Percentiles rank a stretch among this genome's conserved stretches.
Evolutionary conservation across 2,329 filamentous ascomycete genomes (phyloP).

Genomic region (Rhynchosporium agropyri): DNA sequence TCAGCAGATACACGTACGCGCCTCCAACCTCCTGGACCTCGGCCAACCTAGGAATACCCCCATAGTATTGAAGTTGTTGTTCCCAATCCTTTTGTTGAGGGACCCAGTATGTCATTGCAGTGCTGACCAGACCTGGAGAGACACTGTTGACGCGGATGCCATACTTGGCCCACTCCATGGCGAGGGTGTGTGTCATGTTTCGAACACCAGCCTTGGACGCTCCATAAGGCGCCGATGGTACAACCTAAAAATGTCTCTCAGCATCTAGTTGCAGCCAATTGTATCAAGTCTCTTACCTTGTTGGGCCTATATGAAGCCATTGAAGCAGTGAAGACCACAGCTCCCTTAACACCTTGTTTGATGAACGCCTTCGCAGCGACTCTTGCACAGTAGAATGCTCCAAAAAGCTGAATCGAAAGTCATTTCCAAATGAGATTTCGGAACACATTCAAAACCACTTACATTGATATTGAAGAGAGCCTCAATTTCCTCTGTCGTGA

Average conservation of each 20-base stretch:
- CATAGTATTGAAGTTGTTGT: conserved; percentile 56
- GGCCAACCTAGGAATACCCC: conserved; percentile 54
- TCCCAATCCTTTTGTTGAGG: conserved; percentile 54
- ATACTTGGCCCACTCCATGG: conserved; percentile 64
- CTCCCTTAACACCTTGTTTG: conserved; percentile 48
- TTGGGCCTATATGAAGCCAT: conserved; percentile 52
- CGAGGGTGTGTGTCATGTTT: conserved; percentile 61
- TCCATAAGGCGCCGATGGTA: conserved; percentile 47
- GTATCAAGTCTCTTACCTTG: not conserved
- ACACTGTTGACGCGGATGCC: conserved; percentile 70
- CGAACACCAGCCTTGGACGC: conserved; percentile 49
- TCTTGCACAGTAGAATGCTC: conserved; percentile 49
- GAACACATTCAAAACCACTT: not conserved
- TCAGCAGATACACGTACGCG: conserved; percentile 39
- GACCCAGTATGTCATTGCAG: conserved; percentile 54
- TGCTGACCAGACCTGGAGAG: conserved; percentile 69
- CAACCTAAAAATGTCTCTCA: conserved; percentile 30
- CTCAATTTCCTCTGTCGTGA: conserved; percentile 51
- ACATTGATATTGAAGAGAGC: conserved; percentile 48
- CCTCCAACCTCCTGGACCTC: conserved; percentile 50
- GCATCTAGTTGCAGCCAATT: not conserved
- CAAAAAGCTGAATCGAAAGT: conserved; percentile 43
- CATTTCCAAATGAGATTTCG: not conserved
- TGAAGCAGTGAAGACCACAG: conserved; percentile 50
- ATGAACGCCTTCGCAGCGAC: conserved; percentile 50